phyloP scores from a whole-genome alignment of 176 grass and related monocot genomes.

The Saccharum officinarum region DNA sequence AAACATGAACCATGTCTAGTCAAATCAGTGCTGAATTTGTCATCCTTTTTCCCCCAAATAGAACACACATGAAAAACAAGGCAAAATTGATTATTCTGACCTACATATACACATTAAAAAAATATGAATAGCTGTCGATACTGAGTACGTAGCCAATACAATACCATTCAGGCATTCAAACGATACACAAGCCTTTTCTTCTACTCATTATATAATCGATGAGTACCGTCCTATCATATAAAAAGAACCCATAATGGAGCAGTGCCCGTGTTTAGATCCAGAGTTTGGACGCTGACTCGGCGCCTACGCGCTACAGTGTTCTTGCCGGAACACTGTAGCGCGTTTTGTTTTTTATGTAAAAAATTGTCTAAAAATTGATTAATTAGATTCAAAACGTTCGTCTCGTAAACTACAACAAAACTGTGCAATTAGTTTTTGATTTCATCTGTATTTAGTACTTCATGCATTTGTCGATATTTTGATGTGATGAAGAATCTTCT shows the following conservation, averaged over 20 bases:
- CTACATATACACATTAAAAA: background rate
- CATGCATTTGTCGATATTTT: no score
- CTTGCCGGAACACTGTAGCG: no score
- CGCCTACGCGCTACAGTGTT: no score
- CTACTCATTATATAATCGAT: slow-evolving; percentile 21
- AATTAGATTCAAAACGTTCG: no score
- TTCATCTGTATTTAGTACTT: no score
- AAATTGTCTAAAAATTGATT: no score
- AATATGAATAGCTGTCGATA: background rate
- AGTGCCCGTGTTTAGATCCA: no score
- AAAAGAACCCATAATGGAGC: background rate
- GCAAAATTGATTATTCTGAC: background rate
- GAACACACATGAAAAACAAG: background rate
- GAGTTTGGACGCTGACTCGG: no score
- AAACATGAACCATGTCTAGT: background rate
- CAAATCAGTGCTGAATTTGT: background rate
- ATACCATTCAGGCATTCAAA: background rate
- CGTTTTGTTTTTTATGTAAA: no score
- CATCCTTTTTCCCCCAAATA: background rate
- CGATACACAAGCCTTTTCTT: background rate
- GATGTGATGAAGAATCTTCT: no score
- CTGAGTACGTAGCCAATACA: background rate
- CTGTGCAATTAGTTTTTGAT: no score
- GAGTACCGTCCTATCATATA: background rate
- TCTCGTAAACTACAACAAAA: no score